A percentile compares a stretch with the other conserved stretches of the same genome.
Conservation (phyloP, 2,329 filamentous ascomycete species). For the Amauroascus verrucosus region DNA sequence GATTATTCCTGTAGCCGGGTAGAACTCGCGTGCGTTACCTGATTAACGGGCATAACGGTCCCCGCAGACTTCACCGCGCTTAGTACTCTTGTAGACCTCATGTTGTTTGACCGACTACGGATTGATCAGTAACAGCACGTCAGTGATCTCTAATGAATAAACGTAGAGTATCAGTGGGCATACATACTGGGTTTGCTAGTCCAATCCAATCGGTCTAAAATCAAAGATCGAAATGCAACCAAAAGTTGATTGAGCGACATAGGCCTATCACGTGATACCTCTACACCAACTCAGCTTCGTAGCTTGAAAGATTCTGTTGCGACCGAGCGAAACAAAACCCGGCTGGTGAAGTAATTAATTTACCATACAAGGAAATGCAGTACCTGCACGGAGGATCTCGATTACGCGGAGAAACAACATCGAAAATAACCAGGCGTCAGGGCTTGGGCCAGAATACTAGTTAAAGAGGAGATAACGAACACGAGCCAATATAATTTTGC, state of each 20-base stretch:
- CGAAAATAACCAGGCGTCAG: neutral
- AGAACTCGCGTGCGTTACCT: conserved; percentile 23
- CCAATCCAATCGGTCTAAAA: neutral
- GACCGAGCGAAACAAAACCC: no score
- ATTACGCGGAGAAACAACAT: neutral
- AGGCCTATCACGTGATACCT: neutral
- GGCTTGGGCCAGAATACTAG: neutral
- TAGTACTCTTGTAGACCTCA: conserved; percentile 23
- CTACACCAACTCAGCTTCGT: no score
- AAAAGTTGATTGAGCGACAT: neutral
- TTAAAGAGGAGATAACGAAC: neutral
- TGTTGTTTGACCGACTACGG: conserved; percentile 7
- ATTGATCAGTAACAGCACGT: neutral
- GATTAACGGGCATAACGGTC: conserved; percentile 28
- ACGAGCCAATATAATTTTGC: neutral
- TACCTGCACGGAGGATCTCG: neutral
- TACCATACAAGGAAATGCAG: neutral
- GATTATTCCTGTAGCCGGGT: neutral
- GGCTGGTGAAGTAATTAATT: no score
- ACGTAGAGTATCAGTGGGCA: neutral
- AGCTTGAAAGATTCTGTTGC: no score
- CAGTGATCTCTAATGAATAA: neutral
- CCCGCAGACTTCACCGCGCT: conserved; percentile 33
- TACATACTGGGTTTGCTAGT: neutral
- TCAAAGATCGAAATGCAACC: neutral